Percentiles rank a stretch among this genome's conserved stretches.
Evolutionary conservation across 371 early-diverging fungal genomes (phyloP).

Genomic region (Parasitella parasitica): DNA sequence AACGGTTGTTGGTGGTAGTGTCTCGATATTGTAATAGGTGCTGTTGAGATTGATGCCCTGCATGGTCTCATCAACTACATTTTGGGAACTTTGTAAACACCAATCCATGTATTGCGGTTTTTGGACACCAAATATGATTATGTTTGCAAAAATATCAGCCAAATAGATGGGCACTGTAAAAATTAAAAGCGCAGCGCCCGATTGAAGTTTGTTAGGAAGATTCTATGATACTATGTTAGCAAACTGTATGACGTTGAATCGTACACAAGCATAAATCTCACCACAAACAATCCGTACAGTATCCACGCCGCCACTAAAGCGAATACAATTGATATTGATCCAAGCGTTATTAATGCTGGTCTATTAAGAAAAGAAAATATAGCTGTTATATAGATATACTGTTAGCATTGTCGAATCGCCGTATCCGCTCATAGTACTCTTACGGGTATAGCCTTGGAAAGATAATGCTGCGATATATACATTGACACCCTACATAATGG

Average conservation of each 20-base stretch:
- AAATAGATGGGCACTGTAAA: slow-evolving; percentile 10
- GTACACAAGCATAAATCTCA: neutral
- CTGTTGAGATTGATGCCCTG: neutral
- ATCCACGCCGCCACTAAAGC: slow-evolving; percentile 11
- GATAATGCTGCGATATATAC: slow-evolving; percentile 19
- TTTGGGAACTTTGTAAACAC: slow-evolving; percentile 23
- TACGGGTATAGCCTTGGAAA: slow-evolving; percentile 19
- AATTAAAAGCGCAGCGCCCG: neutral
- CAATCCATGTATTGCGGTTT: slow-evolving; percentile 28
- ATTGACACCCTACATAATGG: slow-evolving; percentile 11
- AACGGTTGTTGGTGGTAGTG: neutral
- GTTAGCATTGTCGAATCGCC: too few relatives aligned
- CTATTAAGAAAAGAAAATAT: slow-evolving; percentile 23
- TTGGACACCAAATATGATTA: slow-evolving; percentile 34
- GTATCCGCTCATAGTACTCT: neutral
- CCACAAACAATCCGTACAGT: slow-evolving; percentile 21
- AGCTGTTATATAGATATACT: neutral
- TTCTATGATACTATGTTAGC: neutral
- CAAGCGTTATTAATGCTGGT: slow-evolving; percentile 16
- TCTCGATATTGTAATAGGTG: neutral
- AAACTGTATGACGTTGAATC: neutral
- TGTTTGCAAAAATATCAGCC: slow-evolving; percentile 7
- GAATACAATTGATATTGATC: slow-evolving; percentile 21
- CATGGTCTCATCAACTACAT: neutral
- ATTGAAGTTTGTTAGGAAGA: neutral